Base-by-base conservation (phyloP, 2,329 filamentous ascomycete genomes). In the Grosmannia clavigera region DNA sequence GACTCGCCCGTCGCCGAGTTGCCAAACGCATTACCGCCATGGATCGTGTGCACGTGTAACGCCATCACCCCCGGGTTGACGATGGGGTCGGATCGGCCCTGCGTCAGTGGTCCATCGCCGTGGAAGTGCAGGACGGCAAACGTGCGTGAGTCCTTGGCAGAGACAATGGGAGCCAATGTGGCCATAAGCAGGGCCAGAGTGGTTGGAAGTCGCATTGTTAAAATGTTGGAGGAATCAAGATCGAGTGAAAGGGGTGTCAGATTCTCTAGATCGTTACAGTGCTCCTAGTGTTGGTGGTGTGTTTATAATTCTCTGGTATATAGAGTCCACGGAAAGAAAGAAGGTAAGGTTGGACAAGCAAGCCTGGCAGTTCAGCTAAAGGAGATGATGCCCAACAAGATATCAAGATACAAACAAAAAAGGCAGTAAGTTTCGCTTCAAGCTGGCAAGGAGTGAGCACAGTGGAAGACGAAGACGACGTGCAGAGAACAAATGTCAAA, bases 51-150 rank as follows among this genome's bases (percentile, higher is more conserved):
- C 31, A 87, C 80, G 70, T 92, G 88, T 55, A 71, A 68, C 3
- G 84, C 78, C 16, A 80, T 68, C 12, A 65, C 62, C 25, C 86
- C 86, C 16, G 86, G 85, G 61, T 69, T 77, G 63, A 90, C 75
- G 64, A 91, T 84, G 60, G 88, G 87, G 66, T 92, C 88, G 52
- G 81, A 71, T 52, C 80, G 81, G 67, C 82, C 82, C 57, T 78
- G 75, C 56, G 80, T 81, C 65, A 85, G 76, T 66, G 85, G 81
- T 51, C 80, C 78, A 65, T 82, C 77, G 68, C 84, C 85, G 69
- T 82, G 82, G 77, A 90, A 89, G 67, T 81, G 84, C 69, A 88
- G 80, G 68, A 89, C 87, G 59, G 85, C 85, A 66, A 87, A 83
- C 52, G 82, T 83, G 60, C 79, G 75, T 4, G 64, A 55, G 57